Evolutionary conservation across 2,329 filamentous ascomycete genomes (phyloP).

Genomic region (Neonectria coccinea): DNA sequence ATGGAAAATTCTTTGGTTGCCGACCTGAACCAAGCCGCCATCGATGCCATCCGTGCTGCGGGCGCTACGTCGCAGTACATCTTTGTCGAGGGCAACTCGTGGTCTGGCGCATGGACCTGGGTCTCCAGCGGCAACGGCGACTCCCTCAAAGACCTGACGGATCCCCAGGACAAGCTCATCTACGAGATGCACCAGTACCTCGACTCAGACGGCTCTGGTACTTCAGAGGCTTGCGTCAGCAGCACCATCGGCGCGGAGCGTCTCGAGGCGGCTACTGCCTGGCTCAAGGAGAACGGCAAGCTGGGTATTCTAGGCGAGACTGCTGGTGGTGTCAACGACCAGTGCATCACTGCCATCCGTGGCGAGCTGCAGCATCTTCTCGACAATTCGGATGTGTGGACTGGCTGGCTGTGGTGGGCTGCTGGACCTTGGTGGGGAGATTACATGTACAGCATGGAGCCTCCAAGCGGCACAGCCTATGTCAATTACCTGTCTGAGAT

Average conservation of each 20-base stretch:
- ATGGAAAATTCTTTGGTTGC: slow-evolving; percentile 71
- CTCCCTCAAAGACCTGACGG: slow-evolving; percentile 58
- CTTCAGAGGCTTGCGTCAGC: slow-evolving; percentile 60
- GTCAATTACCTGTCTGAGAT: slow-evolving; percentile 29
- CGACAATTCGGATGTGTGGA: slow-evolving; percentile 69
- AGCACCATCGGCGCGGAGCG: slow-evolving; percentile 62
- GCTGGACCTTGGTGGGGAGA: slow-evolving; percentile 70
- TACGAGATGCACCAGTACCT: slow-evolving; percentile 73
- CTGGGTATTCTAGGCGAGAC: slow-evolving; percentile 67
- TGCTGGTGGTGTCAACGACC: slow-evolving; percentile 64
- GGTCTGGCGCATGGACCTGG: slow-evolving; percentile 62
- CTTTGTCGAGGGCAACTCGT: slow-evolving; percentile 68
- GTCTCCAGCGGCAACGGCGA: slow-evolving; percentile 55
- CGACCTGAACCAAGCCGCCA: slow-evolving; percentile 73
- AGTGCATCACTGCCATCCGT: slow-evolving; percentile 64
- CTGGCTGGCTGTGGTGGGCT: slow-evolving; percentile 68
- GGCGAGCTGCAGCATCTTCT: slow-evolving; percentile 64
- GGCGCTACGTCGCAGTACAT: slow-evolving; percentile 69
- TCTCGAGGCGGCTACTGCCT: slow-evolving; percentile 61
- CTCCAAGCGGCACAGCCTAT: slow-evolving; percentile 56
- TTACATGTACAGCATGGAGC: slow-evolving; percentile 63
- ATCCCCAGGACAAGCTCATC: slow-evolving; percentile 63
- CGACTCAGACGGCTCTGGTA: slow-evolving; percentile 65
- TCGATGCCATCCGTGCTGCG: slow-evolving; percentile 69
- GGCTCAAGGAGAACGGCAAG: slow-evolving; percentile 68